Base-by-base conservation (phyloP, 495 filamentous ascomycete genomes). In the Tuber brumale region DNA sequence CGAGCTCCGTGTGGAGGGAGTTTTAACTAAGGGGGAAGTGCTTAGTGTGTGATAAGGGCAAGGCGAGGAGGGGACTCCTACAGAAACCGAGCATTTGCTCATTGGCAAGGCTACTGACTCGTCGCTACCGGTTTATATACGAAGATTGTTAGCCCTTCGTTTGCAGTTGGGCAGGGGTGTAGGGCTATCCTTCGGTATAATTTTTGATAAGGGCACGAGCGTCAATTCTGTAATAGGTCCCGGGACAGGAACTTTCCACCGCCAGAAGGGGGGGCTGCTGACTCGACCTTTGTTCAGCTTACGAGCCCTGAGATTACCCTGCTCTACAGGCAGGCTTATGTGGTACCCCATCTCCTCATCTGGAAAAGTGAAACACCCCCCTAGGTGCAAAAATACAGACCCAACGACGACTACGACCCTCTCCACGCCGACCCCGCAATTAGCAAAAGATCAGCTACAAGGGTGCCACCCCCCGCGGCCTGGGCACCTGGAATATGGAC, bases 331-430 rank as follows among this genome's bases (percentile, higher is more conserved):
- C 4, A 61, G 27, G 51, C 3, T 61, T 61, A 91, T 81, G 88
- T 83, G 76, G 82, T 75, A 71, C 35, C 48, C 44, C 44, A 1
- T 18, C 12, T 6, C 31, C 23, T 37, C 46, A 69, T 16, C 45
- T 18, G 23, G n/a, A 35, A 46, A 31, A 61, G 23, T 31, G n/a
- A 14, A 31, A 72, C 51, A 61, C 2, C 51, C n/a, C 57, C 72
- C 74, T 73, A 80, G 73, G 82, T 61, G 18, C 61, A 19, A 37
- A 51, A 48, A 45, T 86, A 31, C 4, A 61, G 91, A 70, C 87
- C 97, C 46, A 95, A 97, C 77, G 94, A 93, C 80, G 94, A 96
- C 84, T 97, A 96, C 84, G 96, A 96, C 86, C 94, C 93, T 39
- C 90, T 97, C 70, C 93, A 97, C 82, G 92, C 93, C 12, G 91